These are phyloP conservation scores for Tetradesmus lagerheimii DNA, from an alignment of 139 green algal genomes.

Conservation along the genomic window DNA sequence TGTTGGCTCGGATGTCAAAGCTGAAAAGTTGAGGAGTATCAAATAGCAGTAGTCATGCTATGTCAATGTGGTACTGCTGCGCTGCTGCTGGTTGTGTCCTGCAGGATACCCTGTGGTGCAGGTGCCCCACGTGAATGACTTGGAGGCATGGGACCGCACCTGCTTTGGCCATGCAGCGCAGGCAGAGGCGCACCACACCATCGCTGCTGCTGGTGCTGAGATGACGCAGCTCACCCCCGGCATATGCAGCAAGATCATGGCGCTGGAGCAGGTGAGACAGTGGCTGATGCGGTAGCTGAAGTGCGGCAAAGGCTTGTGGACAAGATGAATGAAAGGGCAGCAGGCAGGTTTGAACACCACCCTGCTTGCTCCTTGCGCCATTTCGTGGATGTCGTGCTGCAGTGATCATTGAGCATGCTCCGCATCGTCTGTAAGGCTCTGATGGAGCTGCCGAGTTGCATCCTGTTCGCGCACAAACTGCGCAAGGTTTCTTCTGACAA, in stretches of 20 bases:
- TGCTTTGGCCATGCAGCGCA: slow-evolving; percentile 49
- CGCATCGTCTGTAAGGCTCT: too few species aligned
- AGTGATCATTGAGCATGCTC: too few species aligned
- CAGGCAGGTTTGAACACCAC: neutral
- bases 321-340: too few species aligned
- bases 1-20: neutral
- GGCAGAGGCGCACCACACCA: neutral
- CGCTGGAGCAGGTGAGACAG: slow-evolving; percentile 48
- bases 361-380: neutral
- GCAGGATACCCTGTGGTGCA: slow-evolving; percentile 14
- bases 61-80: too few species aligned
- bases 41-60: too few species aligned
- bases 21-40: too few species aligned
- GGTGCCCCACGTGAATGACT: slow-evolving; percentile 46
- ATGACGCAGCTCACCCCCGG: slow-evolving; percentile 35
- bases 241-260: slow-evolving; percentile 49
- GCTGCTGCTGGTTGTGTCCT: neutral
- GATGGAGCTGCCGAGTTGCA: neutral
- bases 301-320: too few species aligned
- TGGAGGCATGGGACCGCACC: slow-evolving; percentile 43
- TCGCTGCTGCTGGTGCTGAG: slow-evolving; percentile 24
- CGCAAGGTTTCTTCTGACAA: neutral
- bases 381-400: too few species aligned
- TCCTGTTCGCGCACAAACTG: neutral
- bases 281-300: too few species aligned